phyloP scores from a whole-genome alignment of 2,329 filamentous ascomycete species.

The Herpotrichia juniperi region DNA sequence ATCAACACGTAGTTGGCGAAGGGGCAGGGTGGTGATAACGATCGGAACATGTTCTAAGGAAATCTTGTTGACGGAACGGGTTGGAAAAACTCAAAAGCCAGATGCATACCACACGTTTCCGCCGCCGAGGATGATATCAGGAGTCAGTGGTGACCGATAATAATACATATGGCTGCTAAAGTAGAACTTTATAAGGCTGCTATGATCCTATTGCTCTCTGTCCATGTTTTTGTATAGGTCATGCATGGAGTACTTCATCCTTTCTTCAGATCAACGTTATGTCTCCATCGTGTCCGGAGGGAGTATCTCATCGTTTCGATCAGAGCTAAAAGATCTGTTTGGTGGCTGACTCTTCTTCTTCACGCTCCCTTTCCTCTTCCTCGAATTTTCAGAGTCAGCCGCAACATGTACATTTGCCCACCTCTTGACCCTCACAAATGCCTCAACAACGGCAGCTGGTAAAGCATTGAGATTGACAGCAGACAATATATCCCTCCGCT shows the following conservation, averaged over 20 bases:
- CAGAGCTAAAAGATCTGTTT: constrained; percentile 18
- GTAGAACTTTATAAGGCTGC: too few relatives aligned
- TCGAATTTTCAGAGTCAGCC: constrained; percentile 14
- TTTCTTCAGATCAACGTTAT: constrained; percentile 11
- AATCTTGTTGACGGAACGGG: not conserved
- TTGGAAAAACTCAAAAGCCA: too few relatives aligned
- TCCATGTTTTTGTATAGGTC: too few relatives aligned
- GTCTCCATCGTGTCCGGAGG: constrained; percentile 42
- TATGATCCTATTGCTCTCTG: too few relatives aligned
- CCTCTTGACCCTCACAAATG: constrained; percentile 70
- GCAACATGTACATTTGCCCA: constrained; percentile 78
- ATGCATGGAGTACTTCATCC: too few relatives aligned
- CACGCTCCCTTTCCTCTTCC: constrained; percentile 28
- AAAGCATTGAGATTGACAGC: constrained; percentile 52
- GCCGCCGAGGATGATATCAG: too few relatives aligned
- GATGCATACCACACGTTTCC: not conserved
- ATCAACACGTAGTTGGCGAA: not conserved
- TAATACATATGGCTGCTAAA: too few relatives aligned
- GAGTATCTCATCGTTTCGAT: constrained; percentile 23
- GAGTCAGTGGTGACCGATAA: too few relatives aligned
- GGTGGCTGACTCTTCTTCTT: not conserved
- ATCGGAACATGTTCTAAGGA: not conserved
- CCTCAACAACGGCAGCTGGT: constrained; percentile 62
- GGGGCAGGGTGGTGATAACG: not conserved
- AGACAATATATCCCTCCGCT: constrained; percentile 58